A percentile compares a stretch with the other conserved stretches of the same genome.
These are phyloP conservation scores for Leishmania turanica DNA, from an alignment of 208 protist species.

Conservation along the genomic window DNA sequence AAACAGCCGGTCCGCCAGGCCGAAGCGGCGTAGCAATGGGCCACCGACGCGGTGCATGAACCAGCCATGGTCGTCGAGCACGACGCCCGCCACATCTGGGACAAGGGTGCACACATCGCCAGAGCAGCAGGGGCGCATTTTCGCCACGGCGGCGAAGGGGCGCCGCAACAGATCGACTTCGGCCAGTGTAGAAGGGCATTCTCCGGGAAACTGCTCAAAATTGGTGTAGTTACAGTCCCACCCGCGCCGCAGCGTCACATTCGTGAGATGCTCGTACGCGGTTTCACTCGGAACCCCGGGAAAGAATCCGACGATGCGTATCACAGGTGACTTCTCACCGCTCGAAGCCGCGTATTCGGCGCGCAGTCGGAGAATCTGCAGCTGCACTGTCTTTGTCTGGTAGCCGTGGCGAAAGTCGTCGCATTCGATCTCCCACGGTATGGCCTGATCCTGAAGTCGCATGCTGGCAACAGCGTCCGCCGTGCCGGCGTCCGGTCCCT, in stretches of 20 bases:
- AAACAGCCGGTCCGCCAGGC: constrained; percentile 57
- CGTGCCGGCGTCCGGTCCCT: neutral
- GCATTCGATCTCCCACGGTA: constrained; percentile 22
- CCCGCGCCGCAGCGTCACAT: constrained; percentile 34
- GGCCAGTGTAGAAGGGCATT: constrained; percentile 4
- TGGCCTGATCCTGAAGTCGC: constrained; percentile 8
- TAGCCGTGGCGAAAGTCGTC: constrained; percentile 18
- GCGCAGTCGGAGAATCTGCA: constrained; percentile 48
- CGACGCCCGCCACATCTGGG: constrained; percentile 33
- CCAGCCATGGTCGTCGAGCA: constrained; percentile 42
- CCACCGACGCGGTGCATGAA: constrained; percentile 57
- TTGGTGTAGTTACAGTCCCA: constrained; percentile 72
- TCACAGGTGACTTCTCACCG: constrained; percentile 38
- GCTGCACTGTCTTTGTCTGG: constrained; percentile 1
- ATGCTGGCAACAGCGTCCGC: constrained; percentile 19
- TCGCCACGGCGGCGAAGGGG: constrained; percentile 34
- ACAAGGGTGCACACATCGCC: constrained; percentile 38
- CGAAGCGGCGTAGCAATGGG: constrained; percentile 40
- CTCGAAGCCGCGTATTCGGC: constrained; percentile 30
- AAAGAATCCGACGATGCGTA: constrained; percentile 63
- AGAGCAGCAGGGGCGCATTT: constrained; percentile 31
- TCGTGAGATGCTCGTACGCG: constrained; percentile 48
- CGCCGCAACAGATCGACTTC: constrained; percentile 7
- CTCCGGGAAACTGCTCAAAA: constrained; percentile 37
- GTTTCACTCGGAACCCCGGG: constrained; percentile 35